Evolutionary conservation across 257 asterid genomes (phyloP).

Genomic region (Gentiana dahurica): DNA sequence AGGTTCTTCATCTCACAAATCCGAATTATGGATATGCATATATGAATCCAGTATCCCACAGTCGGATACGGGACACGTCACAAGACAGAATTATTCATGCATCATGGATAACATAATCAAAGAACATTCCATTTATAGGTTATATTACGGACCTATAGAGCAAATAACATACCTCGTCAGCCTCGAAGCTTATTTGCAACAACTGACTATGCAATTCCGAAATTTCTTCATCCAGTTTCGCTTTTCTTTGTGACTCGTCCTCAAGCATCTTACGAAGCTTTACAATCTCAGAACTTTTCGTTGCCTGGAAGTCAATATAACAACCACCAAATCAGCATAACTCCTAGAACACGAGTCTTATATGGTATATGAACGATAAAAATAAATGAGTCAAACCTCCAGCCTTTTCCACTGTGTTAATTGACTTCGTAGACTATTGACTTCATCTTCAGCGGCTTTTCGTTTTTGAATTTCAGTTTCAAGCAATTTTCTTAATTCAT

Average conservation of each 20-base stretch:
- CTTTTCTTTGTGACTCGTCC: slow-evolving; percentile 48
- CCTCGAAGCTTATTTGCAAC: slow-evolving; percentile 66
- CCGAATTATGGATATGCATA: no score
- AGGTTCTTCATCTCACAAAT: no score
- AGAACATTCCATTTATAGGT: no score
- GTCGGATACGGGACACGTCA: no score
- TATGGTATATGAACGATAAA: neutral
- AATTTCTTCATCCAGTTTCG: slow-evolving; percentile 63
- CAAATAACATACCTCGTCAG: slow-evolving; percentile 52
- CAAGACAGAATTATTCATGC: no score
- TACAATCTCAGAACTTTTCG: slow-evolving; percentile 49
- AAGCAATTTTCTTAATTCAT: slow-evolving; percentile 46
- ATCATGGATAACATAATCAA: no score
- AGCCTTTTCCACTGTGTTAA: slow-evolving; percentile 42
- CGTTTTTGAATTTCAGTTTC: slow-evolving; percentile 49
- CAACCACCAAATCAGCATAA: slow-evolving; percentile 13
- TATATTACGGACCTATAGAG: no score
- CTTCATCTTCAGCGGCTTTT: slow-evolving; percentile 64
- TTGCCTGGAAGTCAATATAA: slow-evolving; percentile 30
- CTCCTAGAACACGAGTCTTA: slow-evolving; percentile 1
- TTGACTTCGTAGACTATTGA: slow-evolving; percentile 40
- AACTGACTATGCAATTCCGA: slow-evolving; percentile 48
- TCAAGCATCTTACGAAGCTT: slow-evolving; percentile 59
- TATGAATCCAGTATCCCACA: no score
- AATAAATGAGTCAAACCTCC: slow-evolving; percentile 38